These are phyloP conservation scores for Imleria badia DNA, from an alignment of 768 basidiomycete species.

Conservation along the genomic window DNA sequence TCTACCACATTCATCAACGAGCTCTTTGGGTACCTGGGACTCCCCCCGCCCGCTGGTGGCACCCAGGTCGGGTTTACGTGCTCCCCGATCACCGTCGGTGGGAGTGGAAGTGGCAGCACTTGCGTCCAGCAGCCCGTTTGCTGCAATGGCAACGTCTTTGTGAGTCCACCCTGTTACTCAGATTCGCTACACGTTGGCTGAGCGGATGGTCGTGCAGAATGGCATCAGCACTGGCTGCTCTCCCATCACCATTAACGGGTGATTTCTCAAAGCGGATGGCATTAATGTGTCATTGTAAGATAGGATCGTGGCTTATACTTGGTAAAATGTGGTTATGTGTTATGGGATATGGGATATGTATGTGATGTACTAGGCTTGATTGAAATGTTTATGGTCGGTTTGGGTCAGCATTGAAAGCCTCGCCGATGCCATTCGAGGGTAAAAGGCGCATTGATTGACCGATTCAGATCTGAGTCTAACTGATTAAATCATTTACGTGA, in stretches of 20 bases:
- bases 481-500: neutral
- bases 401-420: neutral
- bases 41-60: neutral
- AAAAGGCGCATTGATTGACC: neutral
- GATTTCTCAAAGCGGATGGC: neutral
- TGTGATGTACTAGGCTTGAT: neutral
- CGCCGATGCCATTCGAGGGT: neutral
- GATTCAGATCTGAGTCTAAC: neutral
- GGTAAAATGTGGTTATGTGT: no score
- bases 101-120: neutral
- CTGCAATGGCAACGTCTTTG: neutral
- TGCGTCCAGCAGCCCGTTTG: neutral
- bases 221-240: constrained; percentile 2
- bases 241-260: neutral
- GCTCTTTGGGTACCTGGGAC: neutral
- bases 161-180: neutral
- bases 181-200: neutral
- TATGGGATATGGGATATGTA: neutral
- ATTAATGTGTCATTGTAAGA: neutral
- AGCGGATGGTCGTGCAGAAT: neutral
- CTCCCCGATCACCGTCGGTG: neutral
- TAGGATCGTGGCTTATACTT: no score
- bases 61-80: constrained; percentile 1
- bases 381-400: neutral
- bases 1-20: neutral